Evolutionary conservation across 2,329 filamentous ascomycete genomes (phyloP).

Genomic region (Claviceps pazoutovae): DNA sequence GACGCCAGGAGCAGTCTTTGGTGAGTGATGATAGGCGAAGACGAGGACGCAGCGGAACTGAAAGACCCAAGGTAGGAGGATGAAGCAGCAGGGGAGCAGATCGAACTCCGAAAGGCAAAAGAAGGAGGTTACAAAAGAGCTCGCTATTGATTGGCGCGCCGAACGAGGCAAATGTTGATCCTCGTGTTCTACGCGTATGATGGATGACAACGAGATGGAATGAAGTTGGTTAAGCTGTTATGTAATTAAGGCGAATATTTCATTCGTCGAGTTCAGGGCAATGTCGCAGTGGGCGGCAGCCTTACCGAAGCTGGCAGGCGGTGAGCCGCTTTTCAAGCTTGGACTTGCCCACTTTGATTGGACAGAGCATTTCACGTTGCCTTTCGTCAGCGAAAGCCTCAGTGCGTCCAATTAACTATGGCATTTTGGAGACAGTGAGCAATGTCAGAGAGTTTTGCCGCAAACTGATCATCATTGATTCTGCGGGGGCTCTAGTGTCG

Average conservation of each 20-base stretch:
- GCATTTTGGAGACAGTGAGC: not conserved
- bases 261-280: not conserved
- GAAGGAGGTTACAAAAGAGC: not conserved
- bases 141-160: not conserved
- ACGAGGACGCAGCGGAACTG: not conserved
- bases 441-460: not conserved
- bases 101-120: not conserved
- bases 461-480: not conserved
- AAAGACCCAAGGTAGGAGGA: not conserved
- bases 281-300: not conserved
- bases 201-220: not conserved
- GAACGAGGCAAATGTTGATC: not conserved
- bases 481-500: not conserved
- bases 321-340: not conserved
- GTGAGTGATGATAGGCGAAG: not conserved
- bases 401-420: not conserved
- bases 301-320: not conserved
- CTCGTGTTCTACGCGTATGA: not conserved
- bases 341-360: constrained; percentile 1
- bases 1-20: not conserved
- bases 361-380: not conserved
- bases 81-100: not conserved
- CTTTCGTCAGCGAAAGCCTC: no score
- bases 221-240: not conserved
- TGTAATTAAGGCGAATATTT: not conserved